Percentiles rank a stretch among this genome's conserved stretches.
phyloP scores from a whole-genome alignment of 495 filamentous ascomycete genomes.

The Pseudomonodictys pantanalensis region DNA sequence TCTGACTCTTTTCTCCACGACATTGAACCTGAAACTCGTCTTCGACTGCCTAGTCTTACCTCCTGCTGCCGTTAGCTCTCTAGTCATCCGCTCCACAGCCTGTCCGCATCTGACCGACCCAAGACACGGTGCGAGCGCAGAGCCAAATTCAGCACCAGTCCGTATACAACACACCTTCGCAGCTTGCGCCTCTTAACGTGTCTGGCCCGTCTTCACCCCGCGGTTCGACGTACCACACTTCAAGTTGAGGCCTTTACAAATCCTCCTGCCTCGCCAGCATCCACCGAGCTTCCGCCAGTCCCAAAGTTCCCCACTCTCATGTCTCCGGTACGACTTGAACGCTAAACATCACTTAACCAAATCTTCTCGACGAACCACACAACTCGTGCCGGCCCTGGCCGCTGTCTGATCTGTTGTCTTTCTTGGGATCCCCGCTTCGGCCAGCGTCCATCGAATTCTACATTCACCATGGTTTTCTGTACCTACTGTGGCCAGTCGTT shows the following conservation, averaged over 20 bases:
- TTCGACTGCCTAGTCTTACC: slow-evolving; percentile 14
- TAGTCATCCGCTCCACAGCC: background rate
- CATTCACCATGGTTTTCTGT: slow-evolving; percentile 53
- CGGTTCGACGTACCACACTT: slow-evolving; percentile 11
- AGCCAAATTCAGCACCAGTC: background rate
- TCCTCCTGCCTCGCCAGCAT: background rate
- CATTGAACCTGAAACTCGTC: slow-evolving; percentile 17
- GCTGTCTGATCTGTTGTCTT: background rate
- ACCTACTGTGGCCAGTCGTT: slow-evolving; percentile 63
- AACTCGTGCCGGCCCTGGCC: background rate
- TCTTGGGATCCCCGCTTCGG: background rate
- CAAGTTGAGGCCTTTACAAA: too few relatives aligned
- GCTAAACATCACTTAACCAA: slow-evolving; percentile 11
- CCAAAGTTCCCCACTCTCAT: slow-evolving; percentile 19
- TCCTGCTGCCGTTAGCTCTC: slow-evolving; percentile 3
- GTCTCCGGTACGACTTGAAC: slow-evolving; percentile 17
- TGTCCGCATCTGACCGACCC: slow-evolving; percentile 1
- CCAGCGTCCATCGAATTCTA: background rate
- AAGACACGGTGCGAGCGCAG: slow-evolving; percentile 2
- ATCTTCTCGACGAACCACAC: background rate
- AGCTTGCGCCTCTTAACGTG: background rate
- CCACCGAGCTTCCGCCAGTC: background rate
- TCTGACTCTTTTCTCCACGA: background rate
- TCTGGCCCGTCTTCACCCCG: slow-evolving; percentile 3
- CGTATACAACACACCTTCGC: slow-evolving; percentile 12